Conservation (phyloP, 768 basidiomycete genomes). For the Leccinellum rugosiceps region DNA sequence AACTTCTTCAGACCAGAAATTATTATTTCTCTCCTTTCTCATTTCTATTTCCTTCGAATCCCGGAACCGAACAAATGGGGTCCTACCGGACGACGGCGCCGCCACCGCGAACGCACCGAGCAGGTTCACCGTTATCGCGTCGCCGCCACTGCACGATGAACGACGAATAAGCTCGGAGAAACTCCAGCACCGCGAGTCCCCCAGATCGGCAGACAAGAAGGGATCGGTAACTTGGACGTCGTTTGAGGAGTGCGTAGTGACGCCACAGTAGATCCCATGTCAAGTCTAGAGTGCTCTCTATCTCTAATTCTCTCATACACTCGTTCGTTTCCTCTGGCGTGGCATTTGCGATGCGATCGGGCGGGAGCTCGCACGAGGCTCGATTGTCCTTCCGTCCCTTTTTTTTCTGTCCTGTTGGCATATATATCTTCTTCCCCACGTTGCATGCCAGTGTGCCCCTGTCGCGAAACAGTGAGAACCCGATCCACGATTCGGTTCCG, state of each 20-base stretch:
- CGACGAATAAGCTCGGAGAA: neutral
- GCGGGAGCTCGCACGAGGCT: neutral
- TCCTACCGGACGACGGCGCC: neutral
- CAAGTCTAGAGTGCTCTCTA: neutral
- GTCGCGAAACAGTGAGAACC: neutral
- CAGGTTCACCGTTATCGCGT: neutral
- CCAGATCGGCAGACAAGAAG: neutral
- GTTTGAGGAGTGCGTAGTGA: neutral
- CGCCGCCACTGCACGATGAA: neutral
- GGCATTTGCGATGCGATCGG: neutral
- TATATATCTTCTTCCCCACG: constrained; percentile 11
- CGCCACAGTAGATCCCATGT: neutral
- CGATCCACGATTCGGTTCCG: neutral
- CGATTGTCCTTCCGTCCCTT: neutral
- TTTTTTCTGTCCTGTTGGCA: neutral
- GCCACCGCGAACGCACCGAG: neutral
- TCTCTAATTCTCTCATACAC: neutral
- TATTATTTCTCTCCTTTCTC: neutral
- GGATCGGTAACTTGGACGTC: neutral
- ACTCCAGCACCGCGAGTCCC: neutral
- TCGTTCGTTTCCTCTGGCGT: neutral
- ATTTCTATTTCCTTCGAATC: neutral
- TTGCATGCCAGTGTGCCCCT: constrained; percentile 10
- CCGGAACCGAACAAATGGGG: neutral
- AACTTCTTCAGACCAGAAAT: neutral